Conservation (phyloP, 495 filamentous ascomycete genomes). For the Aspergillus ellipticus region DNA sequence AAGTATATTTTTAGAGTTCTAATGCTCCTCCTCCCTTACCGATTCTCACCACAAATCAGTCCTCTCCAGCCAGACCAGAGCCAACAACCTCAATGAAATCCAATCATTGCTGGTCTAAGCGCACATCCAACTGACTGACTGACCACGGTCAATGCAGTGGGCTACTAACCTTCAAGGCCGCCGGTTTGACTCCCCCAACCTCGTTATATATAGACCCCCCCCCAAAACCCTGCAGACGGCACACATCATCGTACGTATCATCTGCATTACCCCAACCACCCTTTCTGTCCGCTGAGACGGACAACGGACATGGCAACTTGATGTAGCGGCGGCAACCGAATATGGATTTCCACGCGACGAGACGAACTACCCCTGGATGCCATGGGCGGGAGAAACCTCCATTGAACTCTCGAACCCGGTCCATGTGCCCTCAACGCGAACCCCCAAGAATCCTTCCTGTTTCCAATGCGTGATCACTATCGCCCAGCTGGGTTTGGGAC, state of each 20-base stretch:
- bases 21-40: neutral
- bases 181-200: neutral
- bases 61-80: neutral
- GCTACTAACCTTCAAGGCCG: neutral
- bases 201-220: neutral
- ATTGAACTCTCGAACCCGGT: too few relatives aligned
- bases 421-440: too few relatives aligned
- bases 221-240: neutral
- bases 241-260: conserved; percentile 4
- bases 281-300: neutral
- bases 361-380: too few relatives aligned
- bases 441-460: too few relatives aligned
- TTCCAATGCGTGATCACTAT: too few relatives aligned
- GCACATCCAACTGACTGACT: neutral
- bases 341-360: too few relatives aligned
- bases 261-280: neutral
- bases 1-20: neutral
- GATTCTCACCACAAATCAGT: neutral
- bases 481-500: too few relatives aligned
- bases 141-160: neutral
- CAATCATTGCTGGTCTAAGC: neutral
- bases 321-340: too few relatives aligned
- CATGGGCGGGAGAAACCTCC: too few relatives aligned
- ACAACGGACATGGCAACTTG: neutral
- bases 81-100: neutral